A percentile compares a stretch with the other conserved stretches of the same genome.
Conservation (phyloP, 2,329 filamentous ascomycete species). For the Clarireedia paspali region DNA sequence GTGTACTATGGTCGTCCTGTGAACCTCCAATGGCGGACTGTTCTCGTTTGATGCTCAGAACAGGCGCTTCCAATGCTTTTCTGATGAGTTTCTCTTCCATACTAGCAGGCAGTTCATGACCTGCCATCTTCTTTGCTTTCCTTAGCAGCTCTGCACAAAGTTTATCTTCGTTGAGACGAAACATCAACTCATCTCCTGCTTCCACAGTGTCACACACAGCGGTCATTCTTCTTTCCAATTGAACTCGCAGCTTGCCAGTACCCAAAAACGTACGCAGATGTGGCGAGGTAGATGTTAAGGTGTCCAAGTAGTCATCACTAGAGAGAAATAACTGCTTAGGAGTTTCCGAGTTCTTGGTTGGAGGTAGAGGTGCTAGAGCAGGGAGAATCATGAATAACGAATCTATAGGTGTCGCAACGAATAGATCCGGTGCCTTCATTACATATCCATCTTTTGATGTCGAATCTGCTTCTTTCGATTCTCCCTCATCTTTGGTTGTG, state of each 20-base stretch:
- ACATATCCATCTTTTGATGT: slow-evolving; percentile 40
- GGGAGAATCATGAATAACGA: slow-evolving; percentile 78
- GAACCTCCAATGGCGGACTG: slow-evolving; percentile 28
- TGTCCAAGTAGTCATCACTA: slow-evolving; percentile 65
- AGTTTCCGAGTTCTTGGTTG: slow-evolving; percentile 36
- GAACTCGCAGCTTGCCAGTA: slow-evolving; percentile 34
- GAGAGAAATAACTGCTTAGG: slow-evolving; percentile 59
- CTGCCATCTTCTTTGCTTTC: slow-evolving; percentile 67
- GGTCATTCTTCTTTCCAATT: slow-evolving; percentile 58
- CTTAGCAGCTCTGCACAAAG: slow-evolving; percentile 55
- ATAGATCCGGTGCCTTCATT: slow-evolving; percentile 64
- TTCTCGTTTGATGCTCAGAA: slow-evolving; percentile 58
- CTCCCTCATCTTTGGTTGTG: slow-evolving; percentile 13
- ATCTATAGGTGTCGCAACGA: slow-evolving; percentile 77
- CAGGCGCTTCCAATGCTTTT: slow-evolving; percentile 66
- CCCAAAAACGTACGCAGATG: slow-evolving; percentile 54
- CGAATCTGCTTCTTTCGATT: slow-evolving; percentile 12
- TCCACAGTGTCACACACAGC: slow-evolving; percentile 75
- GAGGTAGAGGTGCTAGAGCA: slow-evolving; percentile 45
- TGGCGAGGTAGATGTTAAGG: slow-evolving; percentile 43
- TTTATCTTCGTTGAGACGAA: slow-evolving; percentile 66
- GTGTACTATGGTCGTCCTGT: slow-evolving; percentile 21
- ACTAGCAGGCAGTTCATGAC: slow-evolving; percentile 60
- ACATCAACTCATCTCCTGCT: slow-evolving; percentile 79
- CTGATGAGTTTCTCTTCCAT: slow-evolving; percentile 82